Evolutionary conservation across 2,329 filamentous ascomycete species (phyloP), one percentile per base, ranked within the genome.

Genomic region (Fonsecaea multimorphosa): DNA sequence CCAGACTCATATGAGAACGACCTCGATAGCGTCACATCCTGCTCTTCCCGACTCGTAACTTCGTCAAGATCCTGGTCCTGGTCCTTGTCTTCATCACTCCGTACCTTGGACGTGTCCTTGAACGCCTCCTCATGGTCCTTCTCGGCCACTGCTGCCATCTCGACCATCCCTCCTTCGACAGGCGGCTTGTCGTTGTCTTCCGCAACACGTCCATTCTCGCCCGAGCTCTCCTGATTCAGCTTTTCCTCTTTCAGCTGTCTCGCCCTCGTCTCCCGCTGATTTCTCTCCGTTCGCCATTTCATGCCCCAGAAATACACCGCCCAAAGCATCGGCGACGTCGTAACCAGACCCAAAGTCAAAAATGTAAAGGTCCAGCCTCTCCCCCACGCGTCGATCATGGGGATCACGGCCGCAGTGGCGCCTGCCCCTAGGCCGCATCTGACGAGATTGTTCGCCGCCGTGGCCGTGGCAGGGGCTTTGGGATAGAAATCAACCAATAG

Each of bases 341-440:
- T 76, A 57, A 76, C 68, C 63, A 74, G 74, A 49, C 78, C 76
- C 38, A 76, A 70, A 3, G 73, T 74, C 27, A 81, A 64, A 1
- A 78, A 72, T 0, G 78, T 81, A 64, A 77, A 81, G 0, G 78
- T 75, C 68, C 83, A 81, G 0, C 83, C 83, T 52, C 80, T 78
- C 0, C 81, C 83, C 51, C 84, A 76, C 1, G 72, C 74, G 58
- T 81, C 75, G 6, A 85, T 78, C 74, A 86, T 77, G 0, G 83
- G 83, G 74, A 83, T 80, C 1, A 85, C 76, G 11, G 81, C 79
- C 22, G 80, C 82, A 0, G 83, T 85, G 0, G 82, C 82, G 0
- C 79, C 83, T 0, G 84, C 85, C 0, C 81, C 84, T 34, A 84
- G 77, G 1, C 85, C 68, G 66, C 84, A 87, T 40, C 84, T 73